phyloP scores from a whole-genome alignment of 1,139 yeast genomes.

The Pneumocystis murina region DNA sequence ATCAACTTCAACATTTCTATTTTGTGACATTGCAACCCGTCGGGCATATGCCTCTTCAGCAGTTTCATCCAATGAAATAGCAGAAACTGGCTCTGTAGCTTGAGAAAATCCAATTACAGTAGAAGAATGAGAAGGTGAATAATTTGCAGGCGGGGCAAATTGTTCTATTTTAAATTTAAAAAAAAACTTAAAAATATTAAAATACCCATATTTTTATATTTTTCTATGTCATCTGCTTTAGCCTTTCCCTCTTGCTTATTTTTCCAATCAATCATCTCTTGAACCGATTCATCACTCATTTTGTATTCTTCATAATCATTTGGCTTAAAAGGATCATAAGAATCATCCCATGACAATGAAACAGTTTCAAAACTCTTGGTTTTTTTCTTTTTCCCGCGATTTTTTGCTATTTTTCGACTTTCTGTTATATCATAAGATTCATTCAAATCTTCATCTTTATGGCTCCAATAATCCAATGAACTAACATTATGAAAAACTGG shows the following conservation, averaged over 20 bases:
- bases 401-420: neutral
- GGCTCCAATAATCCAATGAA: neutral
- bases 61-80: neutral
- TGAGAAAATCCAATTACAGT: neutral
- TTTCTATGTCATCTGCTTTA: neutral
- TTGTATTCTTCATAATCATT: constrained; percentile 14
- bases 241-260: constrained; percentile 6
- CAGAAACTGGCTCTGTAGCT: neutral
- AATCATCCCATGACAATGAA: constrained; percentile 12
- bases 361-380: neutral
- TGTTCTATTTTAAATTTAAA: neutral
- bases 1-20: neutral
- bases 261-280: constrained; percentile 16
- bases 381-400: neutral
- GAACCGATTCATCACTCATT: constrained; percentile 13
- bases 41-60: constrained; percentile 3
- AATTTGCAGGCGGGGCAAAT: neutral
- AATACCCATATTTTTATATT: neutral
- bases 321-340: constrained; percentile 13
- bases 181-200: neutral
- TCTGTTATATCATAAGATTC: neutral
- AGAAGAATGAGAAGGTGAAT: neutral
- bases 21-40: neutral
- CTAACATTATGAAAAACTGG: neutral
- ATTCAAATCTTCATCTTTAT: neutral